Evolutionary conservation across 2,329 filamentous ascomycete genomes (phyloP), one percentile per base, ranked within the genome.

Genomic region (Kalaharituber pfeilii): DNA sequence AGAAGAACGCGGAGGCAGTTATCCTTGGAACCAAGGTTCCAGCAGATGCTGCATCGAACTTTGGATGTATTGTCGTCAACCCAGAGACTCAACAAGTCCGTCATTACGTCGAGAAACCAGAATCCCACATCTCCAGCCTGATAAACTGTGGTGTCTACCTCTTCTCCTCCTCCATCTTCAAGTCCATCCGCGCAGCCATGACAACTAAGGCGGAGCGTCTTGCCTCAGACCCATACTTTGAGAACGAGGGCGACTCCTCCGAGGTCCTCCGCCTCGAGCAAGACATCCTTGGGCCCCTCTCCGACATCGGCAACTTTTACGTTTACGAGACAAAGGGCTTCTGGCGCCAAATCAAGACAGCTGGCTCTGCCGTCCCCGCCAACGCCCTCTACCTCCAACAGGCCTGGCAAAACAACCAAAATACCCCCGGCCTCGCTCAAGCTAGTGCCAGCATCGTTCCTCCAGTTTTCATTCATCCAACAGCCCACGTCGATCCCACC

Each of bases 121-220:
- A 98, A 71, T 87, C 84, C 54, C 85, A 94, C 70, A 95, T 98
- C 70, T 93, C 85, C 66, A 95, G 95, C 73, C 76, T 98, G 62
- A 98, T 98, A 77, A 98, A 96, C 76, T 96, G 91, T 70, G 91
- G 91, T 65, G 88, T 98, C 66, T 98, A 96, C 73, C 85, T 96
- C 65, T 98, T 98, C 71, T 79, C 84, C 61, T 91, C 88, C 60
- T 86, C 82, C 69, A 94, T 96, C 73, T 96, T 96, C 78, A 89
- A 89, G 60, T 85, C 86, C 62, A 96, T 98, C 69, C 82, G 82
- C 67, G 86, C 77, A 62, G 88, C 89, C 64, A 96, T 96, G 72
- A 95, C 95, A 76, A 86, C 87, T 66, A 86, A 89, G 68, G 82
- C 85, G 64, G 86, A 94, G 68, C 83, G 91, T 63, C 78, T 96